phyloP scores from a whole-genome alignment of 2,329 filamentous ascomycete species.

The Aspergillus pseudoglaucus region DNA sequence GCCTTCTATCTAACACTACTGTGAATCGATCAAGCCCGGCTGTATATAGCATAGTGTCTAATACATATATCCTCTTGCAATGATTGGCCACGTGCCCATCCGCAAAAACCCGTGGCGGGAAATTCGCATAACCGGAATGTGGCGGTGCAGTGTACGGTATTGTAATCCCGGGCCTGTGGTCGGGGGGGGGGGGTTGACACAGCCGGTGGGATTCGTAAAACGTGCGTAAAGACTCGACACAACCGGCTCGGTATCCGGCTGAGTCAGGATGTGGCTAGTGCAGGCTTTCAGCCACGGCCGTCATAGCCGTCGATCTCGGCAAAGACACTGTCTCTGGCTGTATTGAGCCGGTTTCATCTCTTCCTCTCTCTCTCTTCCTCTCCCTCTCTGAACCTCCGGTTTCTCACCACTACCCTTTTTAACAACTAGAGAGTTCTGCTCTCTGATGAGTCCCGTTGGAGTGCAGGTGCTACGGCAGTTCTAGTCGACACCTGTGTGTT shows the following conservation, averaged over 20 bases:
- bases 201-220: not conserved
- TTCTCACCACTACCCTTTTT: not conserved
- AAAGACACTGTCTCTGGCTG: conserved; percentile 5
- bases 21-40: no score
- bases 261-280: conserved; percentile 11
- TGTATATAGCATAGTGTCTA: no score
- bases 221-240: no score
- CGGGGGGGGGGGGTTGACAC: conserved; percentile 5
- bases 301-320: conserved; percentile 22
- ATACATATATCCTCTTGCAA: not conserved
- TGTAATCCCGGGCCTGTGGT: not conserved
- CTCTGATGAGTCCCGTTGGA: conserved; percentile 34
- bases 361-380: conserved; percentile 6
- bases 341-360: conserved; percentile 1
- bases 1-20: no score
- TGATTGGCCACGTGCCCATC: conserved; percentile 8
- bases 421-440: conserved; percentile 27
- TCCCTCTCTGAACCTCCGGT: not conserved
- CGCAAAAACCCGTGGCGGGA: conserved; percentile 15
- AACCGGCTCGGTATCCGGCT: conserved; percentile 3
- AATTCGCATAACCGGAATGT: conserved; percentile 17
- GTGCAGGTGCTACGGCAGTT: conserved; percentile 36
- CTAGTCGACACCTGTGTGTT: conserved; percentile 35
- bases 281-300: conserved; percentile 14
- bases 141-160: conserved; percentile 12